Conservation (phyloP, 106 monocot species). For the Narthecium ossifragum region DNA sequence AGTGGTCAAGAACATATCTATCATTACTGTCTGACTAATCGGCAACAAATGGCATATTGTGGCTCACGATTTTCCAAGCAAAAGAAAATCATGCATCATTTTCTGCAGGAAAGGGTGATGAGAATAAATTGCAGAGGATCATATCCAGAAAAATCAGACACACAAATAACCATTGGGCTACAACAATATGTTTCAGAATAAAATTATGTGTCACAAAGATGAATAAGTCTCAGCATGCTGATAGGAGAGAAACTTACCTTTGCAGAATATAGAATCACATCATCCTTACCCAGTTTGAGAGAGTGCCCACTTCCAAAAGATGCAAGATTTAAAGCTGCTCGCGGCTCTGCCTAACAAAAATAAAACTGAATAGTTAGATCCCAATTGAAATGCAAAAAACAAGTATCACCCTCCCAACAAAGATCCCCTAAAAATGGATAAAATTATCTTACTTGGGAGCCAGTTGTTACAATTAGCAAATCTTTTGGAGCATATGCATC, state of each 20-base stretch:
- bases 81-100: too few relatives aligned
- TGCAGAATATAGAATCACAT: conserved; percentile 92
- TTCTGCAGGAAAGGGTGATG: too few relatives aligned
- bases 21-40: too few relatives aligned
- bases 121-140: too few relatives aligned
- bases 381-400: conserved; percentile 7
- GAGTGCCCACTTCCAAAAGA: conserved; percentile 96
- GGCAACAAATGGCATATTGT: too few relatives aligned
- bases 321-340: conserved; percentile 98
- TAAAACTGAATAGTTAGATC: conserved; percentile 18
- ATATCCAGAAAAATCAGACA: too few relatives aligned
- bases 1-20: too few relatives aligned
- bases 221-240: not conserved
- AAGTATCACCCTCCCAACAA: not conserved
- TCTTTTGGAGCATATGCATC: conserved; percentile 95
- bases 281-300: conserved; percentile 83
- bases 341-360: conserved; percentile 82
- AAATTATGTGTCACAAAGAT: not conserved
- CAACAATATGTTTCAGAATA: too few relatives aligned
- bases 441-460: conserved; percentile 86
- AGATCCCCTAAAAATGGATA: not conserved
- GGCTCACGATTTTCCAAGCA: too few relatives aligned
- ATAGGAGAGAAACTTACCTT: conserved; percentile 42
- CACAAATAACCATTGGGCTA: too few relatives aligned
- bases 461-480: conserved; percentile 95